Base-by-base conservation (phyloP, 225 moss, liverwort and hornwort species). In the Marchantia polymorpha region DNA sequence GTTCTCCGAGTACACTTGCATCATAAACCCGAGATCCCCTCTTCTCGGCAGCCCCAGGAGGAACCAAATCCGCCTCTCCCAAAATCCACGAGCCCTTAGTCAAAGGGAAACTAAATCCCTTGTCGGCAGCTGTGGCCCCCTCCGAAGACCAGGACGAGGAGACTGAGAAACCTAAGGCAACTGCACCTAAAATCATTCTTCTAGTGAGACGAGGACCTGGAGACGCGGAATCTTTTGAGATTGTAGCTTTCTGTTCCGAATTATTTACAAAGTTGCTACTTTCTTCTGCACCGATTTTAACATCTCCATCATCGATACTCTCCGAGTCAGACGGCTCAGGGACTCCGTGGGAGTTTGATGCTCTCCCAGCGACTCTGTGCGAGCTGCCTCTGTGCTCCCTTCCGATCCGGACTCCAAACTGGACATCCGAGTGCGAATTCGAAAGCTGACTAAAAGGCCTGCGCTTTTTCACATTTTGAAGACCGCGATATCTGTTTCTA, bases 1-100 rank as follows among this genome's bases (percentile, higher is more conserved):
- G 96, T 82, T 97, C 96, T 74, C 93, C 96, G 68, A 97, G 72
- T 50, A 87, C 94, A 11, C 90, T 86, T 17, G 89, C 94, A 82
- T 97, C 94, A 53, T 97, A 97, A 20, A 97, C 90, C 77, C 96
- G 85, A 48, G 92, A 94, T 47, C 86, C 80, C 63, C 86, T 86
- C 22, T 27, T 30, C 49, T 80, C 83, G 20, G 60, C 8, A 31
- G 65, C 73, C 13, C 49, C 83, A 64, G 27, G 25, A 60, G 27
- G 29, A 27, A 22, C 70, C 78, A 14, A 7, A 30, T 77, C 77
- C n/a, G 84, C 69, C 53, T 83, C 88, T 78, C 86, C 86, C 46
- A 82, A 60, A 84, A 86, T 80, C 88, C 86, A 86, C 11, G 77
- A 84, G 20, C 84, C 77, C 56, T 72, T 84, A 13, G 47, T 60